Base-by-base conservation (phyloP, 495 filamentous ascomycete genomes). In the Zalerion maritima region DNA sequence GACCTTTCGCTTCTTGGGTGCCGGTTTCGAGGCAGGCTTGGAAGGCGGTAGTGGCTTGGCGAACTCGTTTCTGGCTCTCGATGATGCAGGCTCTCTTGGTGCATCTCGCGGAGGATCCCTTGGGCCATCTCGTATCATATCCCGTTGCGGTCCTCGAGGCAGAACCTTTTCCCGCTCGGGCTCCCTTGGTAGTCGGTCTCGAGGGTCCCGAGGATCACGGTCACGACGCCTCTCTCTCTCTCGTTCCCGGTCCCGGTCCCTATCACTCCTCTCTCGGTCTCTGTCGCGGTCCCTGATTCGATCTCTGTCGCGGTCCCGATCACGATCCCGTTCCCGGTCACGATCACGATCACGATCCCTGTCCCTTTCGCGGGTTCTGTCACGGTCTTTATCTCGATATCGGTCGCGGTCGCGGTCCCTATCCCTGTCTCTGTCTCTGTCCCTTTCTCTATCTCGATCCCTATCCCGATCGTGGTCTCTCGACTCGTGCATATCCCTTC, bases 1-100 rank as follows among this genome's bases (percentile, higher is more conserved):
- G 27, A 75, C 73, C 44, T 69, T 69, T 2, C 60, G 50, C 8
- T 50, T 81, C 23, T 57, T 62, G 2, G 70, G 64, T 14, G 43
- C 41, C 11, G 49, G 52, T 39, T 60, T 43, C 25, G 46, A 9
- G 49, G 49, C 25, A n/a, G n/a, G n/a, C n/a, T n/a, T n/a, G n/a
- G n/a, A n/a, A n/a, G n/a, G n/a, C n/a, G n/a, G n/a, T n/a, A n/a
- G n/a, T n/a, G n/a, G n/a, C n/a, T n/a, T n/a, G n/a, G n/a, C n/a
- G n/a, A n/a, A n/a, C n/a, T n/a, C n/a, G n/a, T n/a, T n/a, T n/a
- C n/a, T n/a, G n/a, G n/a, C n/a, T 38, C 65, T 58, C 38, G 48
- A 24, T 62, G 70, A 57, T 41, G 65, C 51, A 45, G 67, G 50
- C 45, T 61, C 42, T 45, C 67, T 48, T 45, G 69, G 21, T 1